Evolutionary conservation across 495 filamentous ascomycete genomes (phyloP).

Genomic region (Immersiella caudata): DNA sequence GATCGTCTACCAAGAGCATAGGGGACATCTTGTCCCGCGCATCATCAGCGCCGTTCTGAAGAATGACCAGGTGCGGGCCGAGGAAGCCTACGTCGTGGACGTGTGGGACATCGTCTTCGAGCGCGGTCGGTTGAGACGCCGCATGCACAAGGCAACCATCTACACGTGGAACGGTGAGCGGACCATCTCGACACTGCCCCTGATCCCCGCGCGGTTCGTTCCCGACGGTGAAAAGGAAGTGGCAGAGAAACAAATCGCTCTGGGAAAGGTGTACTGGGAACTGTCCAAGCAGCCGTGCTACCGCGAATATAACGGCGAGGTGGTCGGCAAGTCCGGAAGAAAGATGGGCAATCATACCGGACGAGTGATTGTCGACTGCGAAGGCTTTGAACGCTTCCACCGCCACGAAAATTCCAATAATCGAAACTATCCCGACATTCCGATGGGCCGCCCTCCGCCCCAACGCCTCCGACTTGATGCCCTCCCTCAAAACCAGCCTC

Average conservation of each 20-base stretch:
- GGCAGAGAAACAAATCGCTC: slow-evolving; percentile 34
- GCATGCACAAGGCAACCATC: slow-evolving; percentile 34
- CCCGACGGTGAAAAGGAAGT: slow-evolving; percentile 27
- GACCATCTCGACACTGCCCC: slow-evolving; percentile 33
- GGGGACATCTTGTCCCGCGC: slow-evolving; percentile 37
- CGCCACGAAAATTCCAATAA: background rate
- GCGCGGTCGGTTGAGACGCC: slow-evolving; percentile 31
- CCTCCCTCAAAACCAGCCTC: slow-evolving; percentile 38
- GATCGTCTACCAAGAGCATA: slow-evolving; percentile 37
- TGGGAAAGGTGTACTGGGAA: slow-evolving; percentile 44
- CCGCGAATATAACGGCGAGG: slow-evolving; percentile 40
- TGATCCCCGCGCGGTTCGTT: slow-evolving; percentile 42
- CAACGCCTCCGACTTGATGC: slow-evolving; percentile 24
- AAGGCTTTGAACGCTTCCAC: slow-evolving; percentile 35
- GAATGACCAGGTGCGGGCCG: background rate
- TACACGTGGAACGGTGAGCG: slow-evolving; percentile 40
- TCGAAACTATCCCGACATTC: slow-evolving; percentile 1
- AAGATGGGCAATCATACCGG: slow-evolving; percentile 34
- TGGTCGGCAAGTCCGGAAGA: slow-evolving; percentile 22
- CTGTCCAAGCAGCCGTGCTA: slow-evolving; percentile 41
- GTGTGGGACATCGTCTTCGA: slow-evolving; percentile 42
- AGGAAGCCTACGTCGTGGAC: slow-evolving; percentile 29
- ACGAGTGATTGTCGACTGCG: slow-evolving; percentile 44
- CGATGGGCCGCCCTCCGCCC: background rate
- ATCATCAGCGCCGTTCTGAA: slow-evolving; percentile 32